Evolutionary conservation across 2,329 filamentous ascomycete species (phyloP), one percentile per base, ranked within the genome.

Genomic region (Xenoacremonium recifei): DNA sequence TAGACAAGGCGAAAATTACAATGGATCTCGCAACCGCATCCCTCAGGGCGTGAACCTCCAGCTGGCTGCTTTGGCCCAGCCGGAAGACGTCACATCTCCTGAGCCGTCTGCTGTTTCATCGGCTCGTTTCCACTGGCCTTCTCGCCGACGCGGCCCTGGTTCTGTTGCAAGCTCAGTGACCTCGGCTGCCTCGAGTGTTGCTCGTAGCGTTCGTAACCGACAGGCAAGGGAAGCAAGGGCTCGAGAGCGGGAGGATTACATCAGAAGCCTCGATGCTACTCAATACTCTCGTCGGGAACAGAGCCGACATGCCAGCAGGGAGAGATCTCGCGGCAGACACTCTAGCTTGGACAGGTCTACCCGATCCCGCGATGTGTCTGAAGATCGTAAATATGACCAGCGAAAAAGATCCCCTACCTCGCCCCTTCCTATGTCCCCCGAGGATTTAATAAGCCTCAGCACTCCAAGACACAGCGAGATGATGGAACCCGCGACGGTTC

Each of bases 381-480:
- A 85, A 50, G 85, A 86, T 33, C 79, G 84, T 17, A 85, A 83
- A 50, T 89, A 75, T 43, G 68, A 85, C 48, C 85, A 82, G 58
- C 80, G 86, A 15, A 95, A 96, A 66, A 78, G 87, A 17, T 96
- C 92, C 1, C 92, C 92, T 1, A 95, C 89, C 2, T 96, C 92
- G 0, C 92, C 92, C 0, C 78, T 96, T 2, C 89, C 91, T 3
- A 96, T 96, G 91, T 95, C 91, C 3, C 90, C 90, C 0, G 89
- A 96, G 55, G 90, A 96, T 56, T 62, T 88, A 45, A 80, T 82
- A 58, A 84, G 79, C 53, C 65, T 85, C 37, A 78, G 76, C 48
- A 78, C 71, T 1, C 70, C 73, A 1, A 67, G 58, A 20, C 55
- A 57, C 49, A 59, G 38, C 6, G 58, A 61, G 3, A 48, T 51